phyloP scores from a whole-genome alignment of 495 filamentous ascomycete species.

The Halenospora varia region DNA sequence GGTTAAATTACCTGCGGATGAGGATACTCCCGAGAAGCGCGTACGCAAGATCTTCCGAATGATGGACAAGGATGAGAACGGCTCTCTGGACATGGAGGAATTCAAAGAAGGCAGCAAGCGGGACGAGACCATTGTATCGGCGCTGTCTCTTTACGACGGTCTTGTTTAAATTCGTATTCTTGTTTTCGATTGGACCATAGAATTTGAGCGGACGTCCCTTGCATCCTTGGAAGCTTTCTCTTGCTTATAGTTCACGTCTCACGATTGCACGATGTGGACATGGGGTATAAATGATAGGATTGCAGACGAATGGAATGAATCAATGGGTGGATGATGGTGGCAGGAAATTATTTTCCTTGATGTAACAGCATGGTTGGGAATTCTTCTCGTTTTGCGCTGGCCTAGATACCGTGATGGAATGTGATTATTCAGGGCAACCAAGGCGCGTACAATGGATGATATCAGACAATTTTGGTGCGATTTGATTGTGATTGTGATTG shows the following conservation, averaged over 20 bases:
- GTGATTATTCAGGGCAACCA: not conserved
- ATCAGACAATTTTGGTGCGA: too few species aligned
- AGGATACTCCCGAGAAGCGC: conserved; percentile 98
- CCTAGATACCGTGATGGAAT: not conserved
- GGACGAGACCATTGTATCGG: conserved; percentile 98
- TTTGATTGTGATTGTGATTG: too few species aligned
- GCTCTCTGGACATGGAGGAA: conserved; percentile 78
- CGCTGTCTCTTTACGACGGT: conserved; percentile 93
- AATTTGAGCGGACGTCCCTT: too few species aligned
- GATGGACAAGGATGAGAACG: conserved; percentile 99
- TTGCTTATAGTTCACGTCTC: not conserved
- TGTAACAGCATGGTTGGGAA: not conserved
- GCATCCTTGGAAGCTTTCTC: not conserved
- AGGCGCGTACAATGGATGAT: not conserved
- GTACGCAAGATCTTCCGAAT: conserved; percentile 98
- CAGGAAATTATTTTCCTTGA: too few species aligned
- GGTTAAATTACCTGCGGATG: conserved; percentile 97
- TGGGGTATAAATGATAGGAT: not conserved
- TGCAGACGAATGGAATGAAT: not conserved
- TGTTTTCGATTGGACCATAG: too few species aligned
- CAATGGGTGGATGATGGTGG: too few species aligned
- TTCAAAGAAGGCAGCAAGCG: conserved; percentile 99
- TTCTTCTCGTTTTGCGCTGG: not conserved
- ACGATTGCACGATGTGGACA: not conserved
- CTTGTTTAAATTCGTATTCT: conserved; percentile 58